Conservation (phyloP, 2,329 filamentous ascomycete species). For the Sclerotinia subarctica region DNA sequence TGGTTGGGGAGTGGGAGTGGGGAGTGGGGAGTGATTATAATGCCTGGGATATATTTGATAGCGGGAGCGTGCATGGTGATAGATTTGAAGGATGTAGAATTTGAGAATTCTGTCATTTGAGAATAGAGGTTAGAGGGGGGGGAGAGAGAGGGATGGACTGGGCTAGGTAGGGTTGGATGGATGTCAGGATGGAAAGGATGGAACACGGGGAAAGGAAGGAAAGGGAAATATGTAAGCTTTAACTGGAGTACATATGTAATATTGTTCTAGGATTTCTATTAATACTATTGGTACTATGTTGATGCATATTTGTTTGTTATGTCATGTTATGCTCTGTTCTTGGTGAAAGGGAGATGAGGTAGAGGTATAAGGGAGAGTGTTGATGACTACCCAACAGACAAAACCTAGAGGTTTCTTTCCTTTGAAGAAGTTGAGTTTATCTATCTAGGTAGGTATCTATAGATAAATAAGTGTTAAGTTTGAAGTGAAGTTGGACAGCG, state of each 20-base stretch:
- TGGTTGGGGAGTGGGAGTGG: background rate
- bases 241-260: conserved; percentile 2
- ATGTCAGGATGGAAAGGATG: background rate
- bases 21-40: background rate
- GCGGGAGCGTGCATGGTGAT: conserved; percentile 7
- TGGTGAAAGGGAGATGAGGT: too few relatives aligned
- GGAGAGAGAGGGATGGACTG: background rate
- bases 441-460: too few relatives aligned
- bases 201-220: background rate
- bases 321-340: too few relatives aligned
- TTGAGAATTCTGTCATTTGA: background rate
- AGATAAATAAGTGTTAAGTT: too few relatives aligned
- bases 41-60: background rate
- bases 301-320: too few relatives aligned
- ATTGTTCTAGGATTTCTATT: background rate
- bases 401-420: too few relatives aligned
- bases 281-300: background rate
- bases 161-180: background rate
- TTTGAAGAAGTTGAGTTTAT: too few relatives aligned
- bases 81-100: conserved; percentile 3
- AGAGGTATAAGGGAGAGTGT: too few relatives aligned
- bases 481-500: too few relatives aligned
- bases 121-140: background rate
- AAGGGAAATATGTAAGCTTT: background rate
- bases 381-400: too few relatives aligned